Evolutionary conservation across 257 asterid genomes (phyloP).

Genomic region (Solanum etuberosum): DNA sequence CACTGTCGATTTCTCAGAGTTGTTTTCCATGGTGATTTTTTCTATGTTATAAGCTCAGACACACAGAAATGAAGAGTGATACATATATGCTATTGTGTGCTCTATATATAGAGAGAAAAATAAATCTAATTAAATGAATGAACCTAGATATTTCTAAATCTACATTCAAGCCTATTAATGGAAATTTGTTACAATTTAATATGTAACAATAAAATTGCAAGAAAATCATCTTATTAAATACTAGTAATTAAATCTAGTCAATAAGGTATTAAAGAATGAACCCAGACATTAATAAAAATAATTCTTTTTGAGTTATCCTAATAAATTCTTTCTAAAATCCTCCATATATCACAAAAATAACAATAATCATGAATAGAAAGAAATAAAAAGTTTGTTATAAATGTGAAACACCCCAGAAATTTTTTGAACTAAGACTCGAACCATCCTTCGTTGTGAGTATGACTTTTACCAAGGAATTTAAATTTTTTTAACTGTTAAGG

Average conservation of each 20-base stretch:
- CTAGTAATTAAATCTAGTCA: not conserved
- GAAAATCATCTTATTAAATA: not conserved
- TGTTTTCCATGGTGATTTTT: not conserved
- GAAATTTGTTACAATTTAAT: no score
- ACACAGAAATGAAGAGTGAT: no score
- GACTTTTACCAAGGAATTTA: no score
- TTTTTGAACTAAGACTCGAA: no score
- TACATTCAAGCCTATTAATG: not conserved
- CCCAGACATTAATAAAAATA: not conserved
- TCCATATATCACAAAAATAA: no score
- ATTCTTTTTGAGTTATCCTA: not conserved
- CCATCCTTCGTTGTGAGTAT: no score
- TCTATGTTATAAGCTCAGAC: not conserved
- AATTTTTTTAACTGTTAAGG: no score
- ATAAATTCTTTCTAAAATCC: no score
- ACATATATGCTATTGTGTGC: not conserved
- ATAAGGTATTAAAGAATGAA: not conserved
- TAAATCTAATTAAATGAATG: not conserved
- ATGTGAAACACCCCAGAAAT: no score
- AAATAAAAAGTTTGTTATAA: no score
- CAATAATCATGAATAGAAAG: no score
- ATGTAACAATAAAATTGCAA: not conserved
- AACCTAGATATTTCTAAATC: not conserved
- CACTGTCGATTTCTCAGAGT: not conserved
- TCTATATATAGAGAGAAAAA: not conserved